These are phyloP conservation scores for Danielia oregonensis DNA, from an alignment of 805 yeast genomes.

Conservation along the genomic window DNA sequence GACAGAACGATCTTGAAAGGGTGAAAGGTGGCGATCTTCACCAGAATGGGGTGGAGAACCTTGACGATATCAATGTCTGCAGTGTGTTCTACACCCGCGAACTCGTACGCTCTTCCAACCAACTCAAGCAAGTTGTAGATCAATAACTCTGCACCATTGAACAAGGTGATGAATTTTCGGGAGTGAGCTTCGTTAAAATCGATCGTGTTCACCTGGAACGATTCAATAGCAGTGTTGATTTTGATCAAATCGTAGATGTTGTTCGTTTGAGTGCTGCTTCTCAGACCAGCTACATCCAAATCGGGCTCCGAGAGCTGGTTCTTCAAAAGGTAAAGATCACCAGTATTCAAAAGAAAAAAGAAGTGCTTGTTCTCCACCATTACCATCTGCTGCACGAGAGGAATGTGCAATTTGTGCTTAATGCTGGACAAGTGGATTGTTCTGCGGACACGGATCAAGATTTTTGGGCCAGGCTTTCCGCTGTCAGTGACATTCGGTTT, in stretches of 20 bases:
- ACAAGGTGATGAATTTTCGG: conserved; percentile 26
- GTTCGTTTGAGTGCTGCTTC: conserved; percentile 12
- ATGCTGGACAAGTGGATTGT: conserved; percentile 36
- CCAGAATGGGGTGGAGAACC: conserved; percentile 23
- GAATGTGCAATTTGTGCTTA: conserved; percentile 21
- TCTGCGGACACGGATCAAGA: conserved; percentile 25
- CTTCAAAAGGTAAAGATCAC: conserved; percentile 36
- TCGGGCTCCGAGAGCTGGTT: conserved; percentile 19
- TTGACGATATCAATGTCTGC: conserved; percentile 13
- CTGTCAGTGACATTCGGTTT: conserved; percentile 6
- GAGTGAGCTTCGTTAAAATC: conserved; percentile 9
- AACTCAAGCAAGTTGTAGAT: conserved; percentile 25
- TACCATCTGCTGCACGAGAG: conserved; percentile 19
- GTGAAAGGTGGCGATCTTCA: conserved; percentile 18
- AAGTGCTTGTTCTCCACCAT: conserved; percentile 31
- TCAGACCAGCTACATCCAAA: conserved; percentile 3
- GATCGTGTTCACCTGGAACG: conserved; percentile 24
- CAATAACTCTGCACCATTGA: conserved; percentile 36
- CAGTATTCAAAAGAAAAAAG: conserved; percentile 32
- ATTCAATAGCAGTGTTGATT: conserved; percentile 28
- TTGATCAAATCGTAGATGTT: conserved; percentile 35
- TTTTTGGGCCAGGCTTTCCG: conserved; percentile 16
- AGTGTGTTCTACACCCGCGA: conserved; percentile 14
- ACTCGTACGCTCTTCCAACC: conserved; percentile 17
- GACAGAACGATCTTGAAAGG: conserved; percentile 9